Evolutionary conservation across 495 filamentous ascomycete genomes (phyloP).

Genomic region (Talaromyces liani): DNA sequence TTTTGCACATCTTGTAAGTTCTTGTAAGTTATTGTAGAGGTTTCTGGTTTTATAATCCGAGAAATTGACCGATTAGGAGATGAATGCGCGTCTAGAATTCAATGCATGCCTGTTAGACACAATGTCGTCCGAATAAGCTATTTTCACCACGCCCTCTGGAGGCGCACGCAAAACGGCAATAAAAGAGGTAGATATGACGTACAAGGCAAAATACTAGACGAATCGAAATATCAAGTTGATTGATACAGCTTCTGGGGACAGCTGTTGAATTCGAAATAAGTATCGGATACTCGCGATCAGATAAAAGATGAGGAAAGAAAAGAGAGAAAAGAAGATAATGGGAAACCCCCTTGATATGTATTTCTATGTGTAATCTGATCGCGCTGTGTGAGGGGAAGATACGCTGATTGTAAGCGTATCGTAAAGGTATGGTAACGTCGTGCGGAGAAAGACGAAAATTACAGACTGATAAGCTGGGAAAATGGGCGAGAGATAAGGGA

Average conservation of each 20-base stretch:
- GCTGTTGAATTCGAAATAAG: neutral
- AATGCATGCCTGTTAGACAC: neutral
- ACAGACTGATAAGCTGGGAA: neutral
- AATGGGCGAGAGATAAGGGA: neutral
- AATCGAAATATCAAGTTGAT: neutral
- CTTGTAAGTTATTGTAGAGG: neutral
- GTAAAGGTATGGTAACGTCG: neutral
- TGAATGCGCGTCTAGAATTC: neutral
- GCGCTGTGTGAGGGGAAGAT: neutral
- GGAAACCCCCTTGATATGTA: neutral
- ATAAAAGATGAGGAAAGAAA: neutral
- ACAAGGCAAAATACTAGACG: neutral
- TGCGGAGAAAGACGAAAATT: neutral
- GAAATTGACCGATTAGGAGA: too few relatives aligned
- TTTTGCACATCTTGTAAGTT: conserved; percentile 37
- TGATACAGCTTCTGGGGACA: neutral
- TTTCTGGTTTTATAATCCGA: too few relatives aligned
- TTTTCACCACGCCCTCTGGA: neutral
- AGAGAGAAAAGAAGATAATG: neutral
- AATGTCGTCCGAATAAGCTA: neutral
- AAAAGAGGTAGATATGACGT: neutral
- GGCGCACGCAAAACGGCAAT: neutral
- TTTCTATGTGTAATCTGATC: neutral
- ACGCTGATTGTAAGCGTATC: neutral
- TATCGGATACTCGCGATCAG: neutral